phyloP scores from a whole-genome alignment of 768 basidiomycete genomes.

The Panaeolus cyanescens region DNA sequence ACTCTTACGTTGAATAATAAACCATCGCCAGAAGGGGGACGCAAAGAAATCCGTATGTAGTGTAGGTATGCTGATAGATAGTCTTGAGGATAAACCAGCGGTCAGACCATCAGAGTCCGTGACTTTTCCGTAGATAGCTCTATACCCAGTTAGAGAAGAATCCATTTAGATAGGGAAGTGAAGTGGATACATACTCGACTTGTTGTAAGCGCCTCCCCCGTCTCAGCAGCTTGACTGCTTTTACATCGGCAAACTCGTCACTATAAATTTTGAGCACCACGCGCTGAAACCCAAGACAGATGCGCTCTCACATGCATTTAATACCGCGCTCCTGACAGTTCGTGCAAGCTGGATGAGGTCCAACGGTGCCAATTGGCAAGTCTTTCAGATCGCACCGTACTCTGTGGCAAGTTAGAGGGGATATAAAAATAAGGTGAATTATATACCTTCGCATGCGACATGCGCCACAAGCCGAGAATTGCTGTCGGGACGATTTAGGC shows the following conservation, averaged over 20 bases:
- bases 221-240: slow-evolving; percentile 83
- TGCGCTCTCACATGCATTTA: slow-evolving; percentile 85
- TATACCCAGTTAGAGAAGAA: slow-evolving; percentile 29
- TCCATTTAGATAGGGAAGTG: neutral
- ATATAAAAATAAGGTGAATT: slow-evolving; percentile 9
- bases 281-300: slow-evolving; percentile 3
- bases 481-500: slow-evolving; percentile 77
- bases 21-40: slow-evolving; percentile 84
- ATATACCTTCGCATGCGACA: slow-evolving; percentile 84
- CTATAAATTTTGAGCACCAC: slow-evolving; percentile 39
- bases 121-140: slow-evolving; percentile 80
- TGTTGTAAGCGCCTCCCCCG: slow-evolving; percentile 81
- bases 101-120: slow-evolving; percentile 41
- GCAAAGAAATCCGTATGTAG: slow-evolving; percentile 79
- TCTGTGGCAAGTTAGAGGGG: slow-evolving; percentile 37
- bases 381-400: slow-evolving; percentile 96
- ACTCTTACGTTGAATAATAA: slow-evolving; percentile 76
- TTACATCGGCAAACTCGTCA: slow-evolving; percentile 90
- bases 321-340: slow-evolving; percentile 89
- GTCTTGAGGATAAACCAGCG: slow-evolving; percentile 36
- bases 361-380: slow-evolving; percentile 53
- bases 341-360: slow-evolving; percentile 64
- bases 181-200: slow-evolving; percentile 64
- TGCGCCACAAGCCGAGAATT: slow-evolving; percentile 93
- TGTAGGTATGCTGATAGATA: slow-evolving; percentile 64